Evolutionary conservation across 192 early-diverging fungal genomes (phyloP), one percentile per base, ranked within the genome.

Genomic region (Coemansia sp.): DNA sequence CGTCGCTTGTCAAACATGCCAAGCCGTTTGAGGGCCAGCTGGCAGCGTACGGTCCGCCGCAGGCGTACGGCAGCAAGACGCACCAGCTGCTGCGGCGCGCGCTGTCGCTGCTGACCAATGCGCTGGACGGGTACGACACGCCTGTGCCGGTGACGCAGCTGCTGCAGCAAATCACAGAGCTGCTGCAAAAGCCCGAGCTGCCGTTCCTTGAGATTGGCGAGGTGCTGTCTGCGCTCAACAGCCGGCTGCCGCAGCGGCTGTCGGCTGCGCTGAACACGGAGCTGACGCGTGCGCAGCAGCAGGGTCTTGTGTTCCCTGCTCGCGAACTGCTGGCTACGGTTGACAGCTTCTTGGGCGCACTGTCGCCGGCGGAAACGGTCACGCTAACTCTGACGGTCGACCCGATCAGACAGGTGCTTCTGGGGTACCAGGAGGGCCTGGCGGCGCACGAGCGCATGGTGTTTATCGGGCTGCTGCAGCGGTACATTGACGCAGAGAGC

Each of bases 1-100:
- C 94, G 41, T 88, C 84, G 48, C 84, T 82, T 24, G 96, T 99
- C 57, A 91, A 91, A 71, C 87, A 91, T 45, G 95, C 96, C 25
- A 82, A 84, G 61, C 84, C 87, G 38, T 99, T 89, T 53, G 86
- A 84, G 63, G 89, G 89, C 57, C 86, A 90, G 71, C 73, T 89
- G 22, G 77, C 86, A 9, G 27, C 64, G 7, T 82, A 84, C 57
- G 90, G 93, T 15, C 83, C 89, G 47, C 91, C 95, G 27, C 88
- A 91, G 45, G 79, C 91, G 15, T 74, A 78, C 50, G 94, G 94
- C 55, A 91, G 87, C 56, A 98, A 98, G 81, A 82, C 90, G 0
- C 89, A 94, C 62, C 95, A 98, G 63, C 81, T 86, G 57, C 90
- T 86, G 82, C 71, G 81, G 37, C 82, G 83, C 41, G 55, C 82